Evolutionary conservation across 1,284 basidiomycete species (phyloP).

Genomic region (Ganoderma lucidum): DNA sequence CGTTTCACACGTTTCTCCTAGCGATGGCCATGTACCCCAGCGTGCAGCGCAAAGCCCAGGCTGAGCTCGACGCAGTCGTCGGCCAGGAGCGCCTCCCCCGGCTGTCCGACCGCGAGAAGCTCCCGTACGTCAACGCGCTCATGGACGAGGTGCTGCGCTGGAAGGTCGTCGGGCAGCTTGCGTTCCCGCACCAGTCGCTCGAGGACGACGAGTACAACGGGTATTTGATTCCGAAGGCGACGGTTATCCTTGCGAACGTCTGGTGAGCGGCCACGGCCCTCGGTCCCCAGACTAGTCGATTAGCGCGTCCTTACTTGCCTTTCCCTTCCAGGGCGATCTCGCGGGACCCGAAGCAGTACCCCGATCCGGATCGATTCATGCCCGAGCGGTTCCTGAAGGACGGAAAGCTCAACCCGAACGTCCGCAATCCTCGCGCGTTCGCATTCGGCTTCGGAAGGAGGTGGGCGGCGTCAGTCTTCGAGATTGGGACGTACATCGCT

Average conservation of each 20-base stretch:
- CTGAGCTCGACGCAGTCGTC: constrained; percentile 16
- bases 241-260: constrained; percentile 30
- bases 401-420: constrained; percentile 17
- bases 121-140: constrained; percentile 16
- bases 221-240: constrained; percentile 29
- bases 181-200: constrained; percentile 7
- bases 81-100: constrained; percentile 15
- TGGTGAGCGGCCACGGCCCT: constrained; percentile 4
- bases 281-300: background rate
- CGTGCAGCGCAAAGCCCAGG: constrained; percentile 11
- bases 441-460: constrained; percentile 35
- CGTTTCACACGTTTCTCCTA: constrained; percentile 9
- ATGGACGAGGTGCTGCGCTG: constrained; percentile 13
- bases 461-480: background rate
- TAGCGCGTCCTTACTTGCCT: background rate
- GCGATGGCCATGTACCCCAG: constrained; percentile 12
- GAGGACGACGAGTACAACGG: constrained; percentile 25
- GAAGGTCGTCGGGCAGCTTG: constrained; percentile 9
- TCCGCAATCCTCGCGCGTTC: constrained; percentile 18
- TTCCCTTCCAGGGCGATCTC: constrained; percentile 19
- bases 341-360: constrained; percentile 21
- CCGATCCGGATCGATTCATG: constrained; percentile 27
- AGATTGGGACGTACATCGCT: background rate
- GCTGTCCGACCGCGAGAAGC: constrained; percentile 4
- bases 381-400: constrained; percentile 33